A percentile compares a stretch with the other conserved stretches of the same genome.
These are phyloP conservation scores for Echinosophora koreensis DNA, from an alignment of 306 rosid genomes.

Conservation along the genomic window DNA sequence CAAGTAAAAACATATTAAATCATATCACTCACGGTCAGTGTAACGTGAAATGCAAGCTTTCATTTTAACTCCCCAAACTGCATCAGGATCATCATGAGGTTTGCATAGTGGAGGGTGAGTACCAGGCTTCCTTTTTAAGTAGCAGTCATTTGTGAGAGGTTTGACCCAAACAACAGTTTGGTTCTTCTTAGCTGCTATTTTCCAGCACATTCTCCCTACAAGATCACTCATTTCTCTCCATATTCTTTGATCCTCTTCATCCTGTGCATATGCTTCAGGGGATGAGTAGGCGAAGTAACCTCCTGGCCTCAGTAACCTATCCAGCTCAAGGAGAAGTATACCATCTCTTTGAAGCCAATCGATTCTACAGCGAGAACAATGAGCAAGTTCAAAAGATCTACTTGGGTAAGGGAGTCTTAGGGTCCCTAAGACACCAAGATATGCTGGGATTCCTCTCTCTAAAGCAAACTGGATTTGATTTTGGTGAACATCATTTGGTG, in stretches of 20 bases:
- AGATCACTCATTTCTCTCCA: constrained; percentile 84
- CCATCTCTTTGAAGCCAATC: constrained; percentile 92
- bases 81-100: constrained; percentile 74
- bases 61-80: constrained; percentile 74
- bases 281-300: constrained; percentile 86
- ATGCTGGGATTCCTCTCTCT: constrained; percentile 86
- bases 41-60: constrained; percentile 79
- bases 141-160: constrained; percentile 82
- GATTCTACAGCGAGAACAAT: constrained; percentile 84
- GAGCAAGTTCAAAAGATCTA: constrained; percentile 84
- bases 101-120: constrained; percentile 76
- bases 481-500: constrained; percentile 88
- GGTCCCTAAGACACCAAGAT: constrained; percentile 86
- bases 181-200: constrained; percentile 72
- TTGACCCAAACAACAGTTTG: constrained; percentile 90
- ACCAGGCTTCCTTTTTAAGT: constrained; percentile 63
- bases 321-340: constrained; percentile 84
- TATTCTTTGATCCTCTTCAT: constrained; percentile 78
- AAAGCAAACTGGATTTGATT: constrained; percentile 87
- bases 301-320: constrained; percentile 79
- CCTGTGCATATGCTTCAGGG: constrained; percentile 86
- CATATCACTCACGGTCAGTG: constrained; percentile 63
- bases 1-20: neutral
- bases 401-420: constrained; percentile 87
- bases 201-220: constrained; percentile 78